Percentiles rank a stretch among this genome's conserved stretches.
These are phyloP conservation scores for Sechiopsis laciniata DNA, from an alignment of 306 rosid species.

Conservation along the genomic window DNA sequence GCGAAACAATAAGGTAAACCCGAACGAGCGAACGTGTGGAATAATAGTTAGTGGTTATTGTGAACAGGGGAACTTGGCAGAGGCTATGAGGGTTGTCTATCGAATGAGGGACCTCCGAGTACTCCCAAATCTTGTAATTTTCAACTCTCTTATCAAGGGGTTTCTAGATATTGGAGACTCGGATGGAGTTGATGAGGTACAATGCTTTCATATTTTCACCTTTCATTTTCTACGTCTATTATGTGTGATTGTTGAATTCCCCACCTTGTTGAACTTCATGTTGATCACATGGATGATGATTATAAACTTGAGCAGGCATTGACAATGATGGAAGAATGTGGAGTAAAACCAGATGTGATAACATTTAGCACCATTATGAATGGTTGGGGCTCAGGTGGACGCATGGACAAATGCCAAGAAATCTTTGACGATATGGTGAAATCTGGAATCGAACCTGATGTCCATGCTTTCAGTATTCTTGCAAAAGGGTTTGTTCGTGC, in stretches of 20 bases:
- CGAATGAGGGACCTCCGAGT: constrained; percentile 74
- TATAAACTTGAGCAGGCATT: constrained; percentile 54
- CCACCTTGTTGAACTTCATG: neutral
- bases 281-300: constrained; percentile 3
- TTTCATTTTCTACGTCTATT: neutral
- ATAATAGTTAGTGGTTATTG: constrained; percentile 75
- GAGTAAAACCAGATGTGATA: constrained; percentile 79
- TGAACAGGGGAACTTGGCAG: constrained; percentile 73
- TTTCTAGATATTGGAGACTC: constrained; percentile 63
- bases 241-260: neutral
- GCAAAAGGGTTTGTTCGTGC: constrained; percentile 91
- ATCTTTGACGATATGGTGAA: constrained; percentile 79
- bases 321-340: constrained; percentile 86
- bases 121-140: constrained; percentile 69
- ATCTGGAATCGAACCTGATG: constrained; percentile 72
- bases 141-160: constrained; percentile 87
- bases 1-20: constrained; percentile 48
- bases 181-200: constrained; percentile 69
- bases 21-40: constrained; percentile 88
- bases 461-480: constrained; percentile 78
- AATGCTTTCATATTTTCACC: neutral
- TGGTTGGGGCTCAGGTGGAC: constrained; percentile 86
- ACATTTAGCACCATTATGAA: constrained; percentile 97
- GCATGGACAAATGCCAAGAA: constrained; percentile 71
- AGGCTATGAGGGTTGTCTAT: constrained; percentile 72